Evolutionary conservation across 257 asterid species (phyloP), one percentile per base, ranked within the genome.

Genomic region (Craterostigma plantagineum): DNA sequence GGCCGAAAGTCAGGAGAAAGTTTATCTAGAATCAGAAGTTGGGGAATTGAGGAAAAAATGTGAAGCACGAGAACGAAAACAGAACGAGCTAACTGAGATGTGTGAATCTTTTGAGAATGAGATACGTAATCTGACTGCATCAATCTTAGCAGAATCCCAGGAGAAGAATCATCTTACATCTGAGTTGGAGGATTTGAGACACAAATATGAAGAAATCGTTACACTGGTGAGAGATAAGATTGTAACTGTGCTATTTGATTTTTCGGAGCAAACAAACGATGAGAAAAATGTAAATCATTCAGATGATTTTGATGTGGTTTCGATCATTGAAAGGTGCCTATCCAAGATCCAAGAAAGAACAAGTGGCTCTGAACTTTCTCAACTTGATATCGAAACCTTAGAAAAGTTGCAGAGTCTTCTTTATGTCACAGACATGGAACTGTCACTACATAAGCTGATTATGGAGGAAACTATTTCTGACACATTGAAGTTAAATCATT

Each of bases 381-480:
- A 50, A 46, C 56, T 38, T 43, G 69, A 59, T 48, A 33, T 30
- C 8, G 81, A 67, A 59, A 45, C 41, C 34, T 59, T 68, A 38
- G 86, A 76, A 57, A 69, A 53, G 42, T 58, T 82, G 56, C 76
- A 68, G 59, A 56, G 70, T 67, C 75, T 69, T 64, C 64, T 82
- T 38, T 90, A 76, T 64, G 53, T 73, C 45, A 68, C 67, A 52
- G 67, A 72, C 61, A 76, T 58, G 66, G 92, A 83, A 58, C 46
- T 69, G 70, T 62, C 56, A 55, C 61, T 90, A 17, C 65, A 58
- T 63, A 61, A 55, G 67, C 61, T 60, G 38, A 56, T 83, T 38
- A 49, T 71, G 42, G 93, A 70, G 57, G 95, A 79, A 66, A 79
- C 63, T 68, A 12, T 65, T 39, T 51, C 56, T 35, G 71, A 63